phyloP scores from a whole-genome alignment of 352 stramenopile species.

The Phytopythium oedochilum region DNA sequence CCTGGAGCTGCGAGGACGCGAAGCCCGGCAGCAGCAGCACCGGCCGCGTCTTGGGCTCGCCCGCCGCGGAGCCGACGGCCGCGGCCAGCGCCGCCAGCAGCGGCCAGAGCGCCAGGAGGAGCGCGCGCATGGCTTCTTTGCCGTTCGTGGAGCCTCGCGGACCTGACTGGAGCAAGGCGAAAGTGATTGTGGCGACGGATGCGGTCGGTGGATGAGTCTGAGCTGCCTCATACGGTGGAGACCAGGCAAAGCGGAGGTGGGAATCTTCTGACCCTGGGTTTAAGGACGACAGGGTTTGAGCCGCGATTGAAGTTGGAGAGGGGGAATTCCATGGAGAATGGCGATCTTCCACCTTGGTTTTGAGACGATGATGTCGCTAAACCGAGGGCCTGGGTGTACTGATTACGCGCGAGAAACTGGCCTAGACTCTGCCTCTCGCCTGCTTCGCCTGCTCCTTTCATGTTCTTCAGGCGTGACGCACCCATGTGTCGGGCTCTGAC shows the following conservation, averaged over 20 bases:
- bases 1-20: conserved; percentile 71
- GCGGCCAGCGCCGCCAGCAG: not conserved
- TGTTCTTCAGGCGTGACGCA: conserved; percentile 1
- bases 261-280: not conserved
- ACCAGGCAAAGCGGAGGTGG: not conserved
- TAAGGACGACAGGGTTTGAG: not conserved
- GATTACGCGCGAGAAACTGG: conserved; percentile 8
- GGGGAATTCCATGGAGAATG: not conserved
- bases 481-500: not conserved
- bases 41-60: conserved; percentile 27
- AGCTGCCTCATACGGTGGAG: not conserved
- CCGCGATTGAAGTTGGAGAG: not conserved
- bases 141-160: too few species aligned
- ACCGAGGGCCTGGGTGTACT: not conserved
- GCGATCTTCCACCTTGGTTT: not conserved
- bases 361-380: not conserved
- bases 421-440: not conserved
- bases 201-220: not conserved
- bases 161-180: not conserved
- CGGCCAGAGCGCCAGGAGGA: conserved; percentile 1
- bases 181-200: not conserved
- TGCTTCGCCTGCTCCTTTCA: not conserved
- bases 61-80: conserved; percentile 3
- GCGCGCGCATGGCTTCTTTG: not conserved
- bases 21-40: conserved; percentile 77